Percentiles rank a stretch among this genome's conserved stretches.
phyloP scores from a whole-genome alignment of 164 flowering plant genomes.

The Dillenia turbinata region DNA sequence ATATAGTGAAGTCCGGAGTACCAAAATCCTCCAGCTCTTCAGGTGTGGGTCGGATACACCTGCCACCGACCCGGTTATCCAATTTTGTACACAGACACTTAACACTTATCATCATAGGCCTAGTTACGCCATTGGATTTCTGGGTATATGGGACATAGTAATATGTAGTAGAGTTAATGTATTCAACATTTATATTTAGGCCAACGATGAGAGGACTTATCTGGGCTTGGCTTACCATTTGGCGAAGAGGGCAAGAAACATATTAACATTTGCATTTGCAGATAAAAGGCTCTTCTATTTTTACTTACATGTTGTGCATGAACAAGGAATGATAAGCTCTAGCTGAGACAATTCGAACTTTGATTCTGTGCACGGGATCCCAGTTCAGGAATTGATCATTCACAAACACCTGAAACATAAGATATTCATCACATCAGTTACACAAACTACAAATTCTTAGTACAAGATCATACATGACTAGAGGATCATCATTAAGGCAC shows the following conservation, averaged over 20 bases:
- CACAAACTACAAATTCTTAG: background rate
- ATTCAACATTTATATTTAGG: background rate
- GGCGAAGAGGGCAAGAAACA: constrained; percentile 7
- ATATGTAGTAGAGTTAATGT: background rate
- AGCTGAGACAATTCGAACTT: constrained; percentile 96
- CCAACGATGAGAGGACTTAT: constrained; percentile 41
- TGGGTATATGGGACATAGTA: background rate
- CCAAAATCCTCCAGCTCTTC: constrained; percentile 98
- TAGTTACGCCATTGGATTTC: background rate
- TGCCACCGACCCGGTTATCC: constrained; percentile 59
- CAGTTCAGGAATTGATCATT: constrained; percentile 97
- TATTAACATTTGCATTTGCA: constrained; percentile 4
- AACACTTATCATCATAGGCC: background rate
- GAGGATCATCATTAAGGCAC: too few species aligned
- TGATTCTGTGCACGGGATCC: constrained; percentile 88
- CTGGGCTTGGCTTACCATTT: constrained; percentile 20
- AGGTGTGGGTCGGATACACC: constrained; percentile 99
- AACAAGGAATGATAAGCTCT: constrained; percentile 97
- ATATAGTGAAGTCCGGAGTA: constrained; percentile 99
- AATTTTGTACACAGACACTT: constrained; percentile 26
- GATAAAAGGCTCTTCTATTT: background rate
- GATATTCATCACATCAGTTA: background rate
- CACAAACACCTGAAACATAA: constrained; percentile 68
- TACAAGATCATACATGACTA: background rate
- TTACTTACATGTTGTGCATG: constrained; percentile 99